Conservation (phyloP, 2,329 filamentous ascomycete genomes). For the Fonsecaea pedrosoi region DNA sequence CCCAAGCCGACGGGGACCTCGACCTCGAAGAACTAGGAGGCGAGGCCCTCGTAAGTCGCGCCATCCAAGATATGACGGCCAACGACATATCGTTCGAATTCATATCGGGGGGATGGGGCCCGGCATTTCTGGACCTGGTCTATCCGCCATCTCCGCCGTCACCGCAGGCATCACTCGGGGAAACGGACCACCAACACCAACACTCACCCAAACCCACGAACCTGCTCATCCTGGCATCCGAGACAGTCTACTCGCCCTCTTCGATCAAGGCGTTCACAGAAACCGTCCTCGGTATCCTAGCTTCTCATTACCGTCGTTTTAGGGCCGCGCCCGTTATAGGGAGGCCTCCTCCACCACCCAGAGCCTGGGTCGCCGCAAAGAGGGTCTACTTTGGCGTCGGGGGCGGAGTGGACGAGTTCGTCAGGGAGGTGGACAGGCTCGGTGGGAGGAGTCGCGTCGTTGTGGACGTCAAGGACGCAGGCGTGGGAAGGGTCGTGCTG, state of each 20-base stretch:
- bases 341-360: conserved; percentile 39
- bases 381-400: conserved; percentile 71
- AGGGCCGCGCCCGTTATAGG: background rate
- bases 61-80: conserved; percentile 51
- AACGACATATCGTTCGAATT: conserved; percentile 59
- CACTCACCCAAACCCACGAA: conserved; percentile 7
- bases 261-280: conserved; percentile 63
- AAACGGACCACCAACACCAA: conserved; percentile 1
- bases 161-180: conserved; percentile 12
- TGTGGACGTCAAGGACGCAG: conserved; percentile 50
- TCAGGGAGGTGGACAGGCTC: conserved; percentile 40
- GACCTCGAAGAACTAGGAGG: conserved; percentile 32
- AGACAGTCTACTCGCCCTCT: conserved; percentile 68
- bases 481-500: conserved; percentile 54
- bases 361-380: conserved; percentile 67
- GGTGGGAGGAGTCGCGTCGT: conserved; percentile 37
- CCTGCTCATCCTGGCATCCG: conserved; percentile 63
- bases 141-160: conserved; percentile 32
- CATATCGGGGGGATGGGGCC: conserved; percentile 66
- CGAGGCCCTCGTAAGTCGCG: conserved; percentile 58
- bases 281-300: conserved; percentile 59
- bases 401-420: conserved; percentile 68
- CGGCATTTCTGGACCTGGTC: conserved; percentile 54
- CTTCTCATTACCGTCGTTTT: conserved; percentile 37
- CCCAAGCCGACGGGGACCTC: conserved; percentile 49